Conservation (phyloP, 176 grass and related monocot genomes). For the Hordeum vulgare region DNA sequence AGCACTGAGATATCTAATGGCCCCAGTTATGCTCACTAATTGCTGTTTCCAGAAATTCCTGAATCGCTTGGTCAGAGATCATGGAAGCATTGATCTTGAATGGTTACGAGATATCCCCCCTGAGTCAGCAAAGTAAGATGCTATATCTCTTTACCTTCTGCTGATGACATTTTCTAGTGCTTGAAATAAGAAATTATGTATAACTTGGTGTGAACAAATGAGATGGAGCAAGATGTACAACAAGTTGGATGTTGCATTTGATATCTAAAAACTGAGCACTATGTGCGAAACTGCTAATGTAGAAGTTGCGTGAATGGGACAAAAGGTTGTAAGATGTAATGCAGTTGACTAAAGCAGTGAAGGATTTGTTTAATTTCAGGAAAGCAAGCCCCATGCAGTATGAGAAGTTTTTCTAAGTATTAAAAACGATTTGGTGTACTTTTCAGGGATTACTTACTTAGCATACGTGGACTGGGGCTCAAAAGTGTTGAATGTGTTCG, state of each 20-base stretch:
- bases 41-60: slow-evolving; percentile 67
- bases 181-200: not conserved
- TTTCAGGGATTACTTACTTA: slow-evolving; percentile 89
- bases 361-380: not conserved
- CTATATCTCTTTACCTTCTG: slow-evolving; percentile 11
- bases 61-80: slow-evolving; percentile 80
- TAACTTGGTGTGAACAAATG: not conserved
- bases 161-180: slow-evolving; percentile 9
- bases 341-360: not conserved
- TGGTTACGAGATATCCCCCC: slow-evolving; percentile 73
- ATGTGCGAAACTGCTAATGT: not conserved
- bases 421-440: slow-evolving; percentile 25
- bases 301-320: not conserved
- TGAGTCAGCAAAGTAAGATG: slow-evolving; percentile 79
- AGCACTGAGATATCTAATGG: slow-evolving; percentile 1
- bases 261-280: slow-evolving; percentile 1
- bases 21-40: slow-evolving; percentile 16
- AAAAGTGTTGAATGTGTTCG: slow-evolving; percentile 99
- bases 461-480: slow-evolving; percentile 90
- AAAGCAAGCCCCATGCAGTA: slow-evolving; percentile 7
- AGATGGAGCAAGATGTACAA: not conserved
- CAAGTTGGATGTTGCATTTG: slow-evolving; percentile 4
- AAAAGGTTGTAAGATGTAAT: not conserved
- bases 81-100: slow-evolving; percentile 95
- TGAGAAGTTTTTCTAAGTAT: slow-evolving; percentile 23